Evolutionary conservation across 495 filamentous ascomycete species (phyloP), one percentile per base, ranked within the genome.

Genomic region (Talaromyces liani): DNA sequence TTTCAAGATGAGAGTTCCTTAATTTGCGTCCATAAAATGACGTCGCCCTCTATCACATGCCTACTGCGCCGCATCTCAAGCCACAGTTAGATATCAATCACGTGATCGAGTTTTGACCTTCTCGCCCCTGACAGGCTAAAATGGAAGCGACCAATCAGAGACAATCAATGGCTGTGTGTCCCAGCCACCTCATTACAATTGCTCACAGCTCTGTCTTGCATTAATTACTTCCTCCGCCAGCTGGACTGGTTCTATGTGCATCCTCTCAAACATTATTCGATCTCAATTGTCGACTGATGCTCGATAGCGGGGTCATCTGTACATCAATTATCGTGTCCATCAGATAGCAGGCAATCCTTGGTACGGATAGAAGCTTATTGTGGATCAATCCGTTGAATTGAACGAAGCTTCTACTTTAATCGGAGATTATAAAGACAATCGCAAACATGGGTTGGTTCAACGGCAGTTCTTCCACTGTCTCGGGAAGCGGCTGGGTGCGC

Each of bases 391-490:
- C 45, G 6, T 49, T 4, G 45, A 20, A 9, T 20, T 20, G 45
- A 20, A 2, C 18, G 2, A 6, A 49, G 45, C 45, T 20, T 20
- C 45, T n/a, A 56, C 20, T 56, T 25, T 31, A 56, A 9, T 56
- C 27, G n/a, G 20, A 27, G 22, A 49, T 20, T 49, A 20, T 56
- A 24, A 22, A 5, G 29, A 41, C 20, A 49, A 63, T 25, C 16
- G 45, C n/a, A 64, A 72, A 70, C 65, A 83, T 83, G 80, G 77
- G 77, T 58, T 83, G 80, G 80, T 81, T 81, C 59, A 75, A 78
- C 60, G 77, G 78, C 53, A 76, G 70, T 41, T 70, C 71, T 6
- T 68, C 71, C 9, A 36, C 33, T 24, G 70, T 70, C 2, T 67
- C 67, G 2, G 63, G 64, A 3, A 56, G 62, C 39, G 63, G 65